These are phyloP conservation scores for Cytospora paraplurivora DNA, from an alignment of 2,329 filamentous ascomycete species.

Conservation along the genomic window DNA sequence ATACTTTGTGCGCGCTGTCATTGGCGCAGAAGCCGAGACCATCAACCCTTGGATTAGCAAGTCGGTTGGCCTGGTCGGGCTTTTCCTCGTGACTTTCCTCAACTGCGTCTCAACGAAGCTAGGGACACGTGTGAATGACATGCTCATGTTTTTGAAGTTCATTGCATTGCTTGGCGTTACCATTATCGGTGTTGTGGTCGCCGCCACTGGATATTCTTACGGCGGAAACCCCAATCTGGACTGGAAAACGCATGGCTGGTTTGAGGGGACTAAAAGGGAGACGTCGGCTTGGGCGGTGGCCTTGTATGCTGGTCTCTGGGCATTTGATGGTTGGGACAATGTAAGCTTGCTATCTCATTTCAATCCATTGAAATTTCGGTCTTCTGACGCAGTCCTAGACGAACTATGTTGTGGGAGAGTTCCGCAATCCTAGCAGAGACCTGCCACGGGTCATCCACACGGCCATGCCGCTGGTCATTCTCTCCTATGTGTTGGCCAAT, in stretches of 20 bases:
- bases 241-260: slow-evolving; percentile 89
- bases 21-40: slow-evolving; percentile 82
- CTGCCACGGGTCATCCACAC: slow-evolving; percentile 95
- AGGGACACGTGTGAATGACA: slow-evolving; percentile 82
- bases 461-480: slow-evolving; percentile 90
- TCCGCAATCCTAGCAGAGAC: slow-evolving; percentile 86
- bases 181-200: slow-evolving; percentile 85
- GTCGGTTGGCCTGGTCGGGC: slow-evolving; percentile 74
- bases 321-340: slow-evolving; percentile 99
- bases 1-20: slow-evolving; percentile 85
- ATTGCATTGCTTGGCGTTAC: slow-evolving; percentile 85
- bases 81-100: slow-evolving; percentile 76
- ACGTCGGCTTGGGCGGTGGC: slow-evolving; percentile 90
- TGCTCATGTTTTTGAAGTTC: slow-evolving; percentile 98
- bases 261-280: slow-evolving; percentile 78
- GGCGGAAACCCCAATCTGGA: slow-evolving; percentile 75
- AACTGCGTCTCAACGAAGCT: slow-evolving; percentile 91
- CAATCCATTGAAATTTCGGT: not conserved
- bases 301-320: slow-evolving; percentile 94
- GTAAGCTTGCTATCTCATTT: slow-evolving; percentile 54
- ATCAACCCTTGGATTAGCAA: slow-evolving; percentile 90
- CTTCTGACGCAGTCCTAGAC: slow-evolving; percentile 57
- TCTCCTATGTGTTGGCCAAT: slow-evolving; percentile 89
- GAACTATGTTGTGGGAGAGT: slow-evolving; percentile 97
- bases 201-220: slow-evolving; percentile 78